Evolutionary conservation across 2,329 filamentous ascomycete genomes (phyloP), one percentile per base, ranked within the genome.

Genomic region (Penicillium concentricum): DNA sequence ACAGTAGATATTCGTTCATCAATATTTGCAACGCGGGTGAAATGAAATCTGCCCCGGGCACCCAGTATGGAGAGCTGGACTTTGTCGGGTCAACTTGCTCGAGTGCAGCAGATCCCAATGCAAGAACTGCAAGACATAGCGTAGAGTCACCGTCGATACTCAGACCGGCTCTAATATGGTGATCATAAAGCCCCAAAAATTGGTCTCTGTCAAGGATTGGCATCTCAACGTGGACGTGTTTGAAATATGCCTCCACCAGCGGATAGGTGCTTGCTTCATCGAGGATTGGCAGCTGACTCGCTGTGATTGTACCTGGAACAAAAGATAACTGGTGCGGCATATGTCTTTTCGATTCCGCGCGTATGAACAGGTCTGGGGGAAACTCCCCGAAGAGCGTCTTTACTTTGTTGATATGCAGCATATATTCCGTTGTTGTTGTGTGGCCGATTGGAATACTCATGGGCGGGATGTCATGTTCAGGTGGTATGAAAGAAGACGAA

Each of bases 351-450:
- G 52, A 55, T 32, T 55, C 52, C 8, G 52, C 52, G 9, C 52
- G 45, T 50, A 55, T 55, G n/a, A 55, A 55, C 28, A 55, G 30
- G n/a, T 55, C 52, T n/a, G 52, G 52, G 24, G 52, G 52, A 20
- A 55, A 55, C 16, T 55, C 52, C 5, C 52, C 46, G 18, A 55
- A 55, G 9, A 55, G 32, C 6, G 45, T 38, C 18, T 55, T 55
- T 34, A 51, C 38, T 44, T 30, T 55, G 15, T 30, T 55, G 46
- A 55, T 55, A 35, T 55, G 52, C 12, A 55, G 30, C 52, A 55
- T 55, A 37, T 55, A 55, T 37, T 55, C 52, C 2, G 52, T 55
- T 22, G 52, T 55, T 15, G 52, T 51, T 20, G 52, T 55, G 22
- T 55, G 46, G 1, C 52, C 45, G 2, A 51, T 55, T 3, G 52